A percentile compares a stretch with the other conserved stretches of the same genome.
Evolutionary conservation across 768 basidiomycete species (phyloP).

Genomic region (Pisolithus albus): DNA sequence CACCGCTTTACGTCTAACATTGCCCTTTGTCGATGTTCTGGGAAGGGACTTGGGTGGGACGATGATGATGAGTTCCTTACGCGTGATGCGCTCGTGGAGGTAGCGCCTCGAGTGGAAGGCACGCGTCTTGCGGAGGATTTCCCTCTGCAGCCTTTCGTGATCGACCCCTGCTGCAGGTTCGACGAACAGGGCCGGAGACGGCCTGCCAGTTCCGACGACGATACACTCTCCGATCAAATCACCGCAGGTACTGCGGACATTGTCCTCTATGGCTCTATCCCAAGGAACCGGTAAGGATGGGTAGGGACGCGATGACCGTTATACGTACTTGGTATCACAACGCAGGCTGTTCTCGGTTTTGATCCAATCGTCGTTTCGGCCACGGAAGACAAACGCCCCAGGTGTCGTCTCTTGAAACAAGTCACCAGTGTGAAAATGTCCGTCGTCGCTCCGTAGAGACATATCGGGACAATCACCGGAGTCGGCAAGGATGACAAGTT

Average conservation of each 20-base stretch:
- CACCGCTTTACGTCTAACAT: constrained; percentile 70
- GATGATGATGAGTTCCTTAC: constrained; percentile 57
- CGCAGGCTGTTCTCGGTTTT: constrained; percentile 73
- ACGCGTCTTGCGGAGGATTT: constrained; percentile 65
- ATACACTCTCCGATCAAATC: constrained; percentile 65
- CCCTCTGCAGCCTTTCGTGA: constrained; percentile 54
- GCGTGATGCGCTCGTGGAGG: constrained; percentile 70
- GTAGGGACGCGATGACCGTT: neutral
- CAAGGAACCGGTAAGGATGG: neutral
- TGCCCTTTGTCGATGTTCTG: constrained; percentile 75
- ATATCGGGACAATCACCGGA: constrained; percentile 64
- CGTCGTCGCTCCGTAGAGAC: constrained; percentile 53
- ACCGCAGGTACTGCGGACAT: constrained; percentile 57
- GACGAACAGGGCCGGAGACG: constrained; percentile 70
- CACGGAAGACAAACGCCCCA: constrained; percentile 58
- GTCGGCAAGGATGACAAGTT: constrained; percentile 61
- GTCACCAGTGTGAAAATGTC: constrained; percentile 76
- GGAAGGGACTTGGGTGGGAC: constrained; percentile 63
- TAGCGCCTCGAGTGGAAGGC: constrained; percentile 71
- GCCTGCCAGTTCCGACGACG: constrained; percentile 70
- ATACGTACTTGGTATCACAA: constrained; percentile 62
- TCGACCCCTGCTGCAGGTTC: constrained; percentile 53
- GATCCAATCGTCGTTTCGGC: constrained; percentile 82
- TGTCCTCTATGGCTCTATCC: constrained; percentile 67
- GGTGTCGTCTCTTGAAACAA: constrained; percentile 60